Evolutionary conservation across 1,139 yeast genomes (phyloP).

Genomic region (Blastobotrys capitulatus): DNA sequence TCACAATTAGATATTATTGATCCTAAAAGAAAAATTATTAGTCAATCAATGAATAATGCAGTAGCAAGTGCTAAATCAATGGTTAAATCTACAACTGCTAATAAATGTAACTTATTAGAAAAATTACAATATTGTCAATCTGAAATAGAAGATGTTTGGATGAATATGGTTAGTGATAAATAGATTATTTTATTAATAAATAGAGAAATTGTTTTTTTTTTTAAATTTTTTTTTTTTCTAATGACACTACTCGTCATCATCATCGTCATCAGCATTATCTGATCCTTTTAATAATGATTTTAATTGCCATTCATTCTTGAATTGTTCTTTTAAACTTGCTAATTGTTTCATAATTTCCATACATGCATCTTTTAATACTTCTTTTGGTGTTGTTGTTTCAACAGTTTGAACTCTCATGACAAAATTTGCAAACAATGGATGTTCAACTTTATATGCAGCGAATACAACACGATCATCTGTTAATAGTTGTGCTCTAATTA

Average conservation of each 20-base stretch:
- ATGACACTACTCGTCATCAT: background rate
- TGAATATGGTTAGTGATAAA: constrained; percentile 11
- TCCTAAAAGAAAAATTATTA: constrained; percentile 66
- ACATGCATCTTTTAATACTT: constrained; percentile 87
- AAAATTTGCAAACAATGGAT: constrained; percentile 93
- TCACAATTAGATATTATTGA: constrained; percentile 75
- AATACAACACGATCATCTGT: constrained; percentile 83
- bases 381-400: constrained; percentile 88
- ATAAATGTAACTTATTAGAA: constrained; percentile 12
- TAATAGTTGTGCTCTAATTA: constrained; percentile 78
- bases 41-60: constrained; percentile 35
- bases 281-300: background rate
- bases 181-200: background rate
- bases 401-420: constrained; percentile 92
- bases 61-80: constrained; percentile 12
- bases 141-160: constrained; percentile 15
- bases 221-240: background rate
- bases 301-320: constrained; percentile 72
- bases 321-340: constrained; percentile 65
- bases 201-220: background rate
- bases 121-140: constrained; percentile 15
- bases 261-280: background rate
- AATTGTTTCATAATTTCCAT: constrained; percentile 74
- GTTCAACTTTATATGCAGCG: constrained; percentile 97
- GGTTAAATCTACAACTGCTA: constrained; percentile 6